phyloP scores from a whole-genome alignment of 345 rosid species.

The Euphorbia pulcherrima region DNA sequence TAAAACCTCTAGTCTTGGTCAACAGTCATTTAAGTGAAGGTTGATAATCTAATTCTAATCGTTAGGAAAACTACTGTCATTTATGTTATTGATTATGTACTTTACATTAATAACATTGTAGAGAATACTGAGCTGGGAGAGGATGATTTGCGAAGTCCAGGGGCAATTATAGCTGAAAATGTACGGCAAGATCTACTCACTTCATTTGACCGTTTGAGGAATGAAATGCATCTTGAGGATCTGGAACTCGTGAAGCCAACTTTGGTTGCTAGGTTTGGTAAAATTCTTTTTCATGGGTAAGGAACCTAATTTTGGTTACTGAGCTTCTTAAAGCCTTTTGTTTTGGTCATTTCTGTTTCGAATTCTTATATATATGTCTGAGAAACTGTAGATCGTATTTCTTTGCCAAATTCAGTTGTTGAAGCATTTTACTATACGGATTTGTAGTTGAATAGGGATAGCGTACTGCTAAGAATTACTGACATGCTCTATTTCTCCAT shows the following conservation, averaged over 20 bases:
- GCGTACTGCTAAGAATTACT: background rate
- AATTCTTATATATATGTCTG: background rate
- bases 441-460: background rate
- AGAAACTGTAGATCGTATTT: background rate
- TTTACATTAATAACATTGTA: background rate
- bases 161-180: conserved; percentile 43
- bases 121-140: conserved; percentile 21
- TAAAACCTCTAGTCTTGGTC: conserved; percentile 35
- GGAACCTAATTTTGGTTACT: conserved; percentile 9
- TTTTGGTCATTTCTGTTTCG: background rate
- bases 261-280: conserved; percentile 60
- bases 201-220: conserved; percentile 35
- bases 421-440: background rate
- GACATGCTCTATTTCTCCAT: background rate
- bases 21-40: conserved; percentile 27
- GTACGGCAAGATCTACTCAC: conserved; percentile 42
- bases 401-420: background rate
- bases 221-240: conserved; percentile 17
- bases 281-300: conserved; percentile 42
- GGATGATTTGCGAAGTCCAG: conserved; percentile 23
- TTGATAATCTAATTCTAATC: conserved; percentile 15
- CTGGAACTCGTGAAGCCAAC: conserved; percentile 30
- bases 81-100: conserved; percentile 1
- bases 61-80: conserved; percentile 6
- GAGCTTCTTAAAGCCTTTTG: too few relatives aligned